Evolutionary conservation across 352 stramenopile genomes (phyloP).

Genomic region (Pythium aristosporum): DNA sequence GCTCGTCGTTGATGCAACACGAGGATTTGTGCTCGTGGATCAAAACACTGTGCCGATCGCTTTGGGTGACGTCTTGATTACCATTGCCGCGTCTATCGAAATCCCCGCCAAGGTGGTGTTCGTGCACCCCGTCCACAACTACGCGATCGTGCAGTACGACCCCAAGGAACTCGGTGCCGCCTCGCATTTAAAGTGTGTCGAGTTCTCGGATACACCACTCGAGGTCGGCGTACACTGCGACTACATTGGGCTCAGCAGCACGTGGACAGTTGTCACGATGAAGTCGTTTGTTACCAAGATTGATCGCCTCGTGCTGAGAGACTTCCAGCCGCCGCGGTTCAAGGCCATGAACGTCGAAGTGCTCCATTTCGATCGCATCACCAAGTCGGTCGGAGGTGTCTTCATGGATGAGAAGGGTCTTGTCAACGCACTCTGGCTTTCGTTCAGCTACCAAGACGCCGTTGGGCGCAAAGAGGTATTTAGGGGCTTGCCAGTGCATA

Average conservation of each 20-base stretch:
- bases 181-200: constrained; percentile 58
- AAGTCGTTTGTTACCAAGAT: constrained; percentile 86
- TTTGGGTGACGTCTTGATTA: constrained; percentile 85
- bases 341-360: constrained; percentile 86
- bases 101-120: constrained; percentile 87
- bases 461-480: constrained; percentile 83
- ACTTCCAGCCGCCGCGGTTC: constrained; percentile 85
- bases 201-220: constrained; percentile 60
- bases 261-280: constrained; percentile 86
- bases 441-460: constrained; percentile 85
- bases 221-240: constrained; percentile 76
- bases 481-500: constrained; percentile 62
- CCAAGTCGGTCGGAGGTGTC: constrained; percentile 81
- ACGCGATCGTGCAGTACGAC: constrained; percentile 89
- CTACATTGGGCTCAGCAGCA: constrained; percentile 85
- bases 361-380: constrained; percentile 88
- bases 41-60: constrained; percentile 91
- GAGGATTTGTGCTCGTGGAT: constrained; percentile 91
- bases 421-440: constrained; percentile 83
- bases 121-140: constrained; percentile 93
- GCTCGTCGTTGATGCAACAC: constrained; percentile 81
- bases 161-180: constrained; percentile 60
- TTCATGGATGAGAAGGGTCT: constrained; percentile 74
- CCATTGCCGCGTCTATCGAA: constrained; percentile 87
- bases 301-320: constrained; percentile 73